A percentile compares a stretch with the other conserved stretches of the same genome.
Evolutionary conservation across 306 rosid species (phyloP).

Genomic region (Luffa acutangula): DNA sequence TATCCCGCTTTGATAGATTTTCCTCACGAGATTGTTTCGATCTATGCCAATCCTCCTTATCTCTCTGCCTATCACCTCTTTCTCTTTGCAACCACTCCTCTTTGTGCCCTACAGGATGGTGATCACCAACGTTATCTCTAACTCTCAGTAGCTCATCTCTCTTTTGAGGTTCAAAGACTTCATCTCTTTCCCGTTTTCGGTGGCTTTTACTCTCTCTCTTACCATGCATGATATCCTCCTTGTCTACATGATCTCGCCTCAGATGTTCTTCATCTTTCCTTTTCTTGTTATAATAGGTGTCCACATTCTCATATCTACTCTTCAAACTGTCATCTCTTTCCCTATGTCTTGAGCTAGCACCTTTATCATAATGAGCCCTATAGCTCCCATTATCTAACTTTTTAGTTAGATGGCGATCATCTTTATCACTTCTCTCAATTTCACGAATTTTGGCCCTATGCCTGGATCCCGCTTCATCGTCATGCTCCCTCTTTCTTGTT

Average conservation of each 20-base stretch:
- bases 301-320: slow-evolving; percentile 59
- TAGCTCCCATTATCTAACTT: slow-evolving; percentile 79
- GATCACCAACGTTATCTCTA: slow-evolving; percentile 66
- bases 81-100: slow-evolving; percentile 76
- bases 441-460: slow-evolving; percentile 67
- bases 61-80: slow-evolving; percentile 77
- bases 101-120: slow-evolving; percentile 63
- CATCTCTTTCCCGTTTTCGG: slow-evolving; percentile 78
- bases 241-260: slow-evolving; percentile 64
- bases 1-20: slow-evolving; percentile 57
- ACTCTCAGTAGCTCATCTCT: slow-evolving; percentile 66
- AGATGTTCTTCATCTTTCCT: slow-evolving; percentile 79
- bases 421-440: slow-evolving; percentile 65
- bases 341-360: slow-evolving; percentile 63
- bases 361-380: slow-evolving; percentile 73
- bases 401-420: slow-evolving; percentile 49
- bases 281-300: slow-evolving; percentile 78
- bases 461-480: slow-evolving; percentile 45
- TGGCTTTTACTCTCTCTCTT: slow-evolving; percentile 50
- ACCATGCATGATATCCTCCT: slow-evolving; percentile 64
- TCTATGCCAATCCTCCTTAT: slow-evolving; percentile 85
- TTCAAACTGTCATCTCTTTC: slow-evolving; percentile 75
- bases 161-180: slow-evolving; percentile 57
- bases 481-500: slow-evolving; percentile 71
- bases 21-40: slow-evolving; percentile 72